Evolutionary conservation across 805 yeast genomes (phyloP).

Genomic region (Ogataea methylovora): DNA sequence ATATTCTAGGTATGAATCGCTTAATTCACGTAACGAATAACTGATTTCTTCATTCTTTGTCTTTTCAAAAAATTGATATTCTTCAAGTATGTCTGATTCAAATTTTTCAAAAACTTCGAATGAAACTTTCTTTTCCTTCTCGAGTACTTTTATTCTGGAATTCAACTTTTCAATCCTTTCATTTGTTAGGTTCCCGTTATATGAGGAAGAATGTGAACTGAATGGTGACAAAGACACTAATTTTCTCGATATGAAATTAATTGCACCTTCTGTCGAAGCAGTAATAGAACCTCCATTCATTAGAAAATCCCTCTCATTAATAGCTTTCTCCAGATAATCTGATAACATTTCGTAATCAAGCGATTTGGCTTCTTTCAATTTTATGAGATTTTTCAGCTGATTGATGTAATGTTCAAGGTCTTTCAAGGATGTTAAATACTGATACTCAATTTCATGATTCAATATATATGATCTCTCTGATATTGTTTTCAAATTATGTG

Average conservation of each 20-base stretch:
- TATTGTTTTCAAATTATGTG: slow-evolving; percentile 31
- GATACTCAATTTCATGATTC: slow-evolving; percentile 56
- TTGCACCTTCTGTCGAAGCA: slow-evolving; percentile 26
- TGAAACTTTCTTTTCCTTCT: slow-evolving; percentile 36
- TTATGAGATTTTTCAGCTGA: slow-evolving; percentile 61
- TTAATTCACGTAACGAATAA: slow-evolving; percentile 59
- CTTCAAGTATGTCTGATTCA: slow-evolving; percentile 39
- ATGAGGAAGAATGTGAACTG: slow-evolving; percentile 22
- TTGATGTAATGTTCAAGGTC: slow-evolving; percentile 80
- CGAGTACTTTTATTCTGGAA: slow-evolving; percentile 32
- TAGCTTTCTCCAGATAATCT: slow-evolving; percentile 69
- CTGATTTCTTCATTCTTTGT: slow-evolving; percentile 76
- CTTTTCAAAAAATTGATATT: slow-evolving; percentile 62
- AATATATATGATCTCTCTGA: slow-evolving; percentile 17
- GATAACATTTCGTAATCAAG: slow-evolving; percentile 82
- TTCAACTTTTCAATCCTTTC: slow-evolving; percentile 36
- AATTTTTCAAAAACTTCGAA: slow-evolving; percentile 37
- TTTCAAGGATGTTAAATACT: slow-evolving; percentile 73
- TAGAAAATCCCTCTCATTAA: slow-evolving; percentile 44
- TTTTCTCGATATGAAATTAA: slow-evolving; percentile 34
- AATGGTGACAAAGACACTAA: slow-evolving; percentile 38
- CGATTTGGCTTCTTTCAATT: slow-evolving; percentile 83
- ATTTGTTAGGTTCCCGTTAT: slow-evolving; percentile 33
- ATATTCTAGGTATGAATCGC: slow-evolving; percentile 69
- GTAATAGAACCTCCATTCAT: slow-evolving; percentile 28